These are phyloP conservation scores for Cerrena zonata DNA, from an alignment of 1,284 basidiomycete genomes.

Conservation along the genomic window DNA sequence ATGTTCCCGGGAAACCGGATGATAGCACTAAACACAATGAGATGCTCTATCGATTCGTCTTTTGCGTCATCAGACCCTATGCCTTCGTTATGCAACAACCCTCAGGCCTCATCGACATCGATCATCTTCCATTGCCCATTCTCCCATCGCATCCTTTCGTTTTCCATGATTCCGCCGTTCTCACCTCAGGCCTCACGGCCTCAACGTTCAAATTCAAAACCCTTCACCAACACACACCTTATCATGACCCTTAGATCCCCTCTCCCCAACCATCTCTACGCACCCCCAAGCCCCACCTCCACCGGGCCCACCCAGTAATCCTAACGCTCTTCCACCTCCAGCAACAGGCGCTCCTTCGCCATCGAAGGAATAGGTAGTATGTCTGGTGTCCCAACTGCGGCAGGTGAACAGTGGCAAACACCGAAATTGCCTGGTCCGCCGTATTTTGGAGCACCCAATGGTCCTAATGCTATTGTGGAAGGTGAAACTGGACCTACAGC, in stretches of 20 bases:
- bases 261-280: constrained; percentile 10
- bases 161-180: constrained; percentile 1
- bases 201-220: neutral
- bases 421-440: constrained; percentile 13
- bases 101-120: no score
- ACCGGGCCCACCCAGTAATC: constrained; percentile 11
- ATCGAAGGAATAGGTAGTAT: neutral
- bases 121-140: no score
- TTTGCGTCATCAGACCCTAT: neutral
- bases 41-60: neutral
- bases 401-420: constrained; percentile 8
- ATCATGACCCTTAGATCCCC: constrained; percentile 8
- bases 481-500: neutral
- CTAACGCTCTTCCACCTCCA: constrained; percentile 6
- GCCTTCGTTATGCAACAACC: no score
- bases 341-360: neutral
- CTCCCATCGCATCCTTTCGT: no score
- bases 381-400: no score
- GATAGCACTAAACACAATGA: no score
- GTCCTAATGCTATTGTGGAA: neutral
- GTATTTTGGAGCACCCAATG: neutral
- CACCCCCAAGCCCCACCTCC: constrained; percentile 10
- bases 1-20: no score
- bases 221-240: neutral
- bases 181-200: no score